A percentile compares a stretch with the other conserved stretches of the same genome.
Conservation (phyloP, 306 rosid genomes). For the Abrus precatorius region DNA sequence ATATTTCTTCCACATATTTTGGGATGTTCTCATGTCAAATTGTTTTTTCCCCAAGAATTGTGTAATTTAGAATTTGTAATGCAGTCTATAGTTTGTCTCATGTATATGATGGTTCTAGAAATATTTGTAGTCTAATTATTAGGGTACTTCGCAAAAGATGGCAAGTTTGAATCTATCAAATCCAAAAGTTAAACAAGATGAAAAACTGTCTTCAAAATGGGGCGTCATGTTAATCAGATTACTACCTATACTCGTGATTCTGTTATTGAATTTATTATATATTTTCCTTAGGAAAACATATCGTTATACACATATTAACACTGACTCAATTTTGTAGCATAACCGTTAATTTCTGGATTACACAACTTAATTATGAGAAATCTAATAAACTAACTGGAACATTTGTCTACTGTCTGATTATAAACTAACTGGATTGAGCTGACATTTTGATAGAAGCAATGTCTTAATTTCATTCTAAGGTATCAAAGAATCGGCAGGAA, state of each 20-base stretch:
- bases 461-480: background rate
- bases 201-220: background rate
- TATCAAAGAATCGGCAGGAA: background rate
- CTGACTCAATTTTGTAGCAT: too few relatives aligned
- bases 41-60: too few relatives aligned
- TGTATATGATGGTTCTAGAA: too few relatives aligned
- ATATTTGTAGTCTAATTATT: too few relatives aligned
- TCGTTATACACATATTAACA: too few relatives aligned
- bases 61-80: too few relatives aligned
- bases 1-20: background rate
- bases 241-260: too few relatives aligned
- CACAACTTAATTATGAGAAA: background rate
- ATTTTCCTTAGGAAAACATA: too few relatives aligned
- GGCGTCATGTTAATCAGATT: too few relatives aligned
- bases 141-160: background rate
- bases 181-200: background rate
- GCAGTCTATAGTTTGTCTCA: too few relatives aligned
- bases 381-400: background rate
- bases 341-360: background rate
- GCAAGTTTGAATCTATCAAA: background rate
- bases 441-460: background rate
- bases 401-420: background rate
- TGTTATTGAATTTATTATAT: too few relatives aligned
- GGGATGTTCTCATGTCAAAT: too few relatives aligned
- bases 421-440: background rate